Base-by-base conservation (phyloP, 257 asterid species). In the Petunia secreta region DNA sequence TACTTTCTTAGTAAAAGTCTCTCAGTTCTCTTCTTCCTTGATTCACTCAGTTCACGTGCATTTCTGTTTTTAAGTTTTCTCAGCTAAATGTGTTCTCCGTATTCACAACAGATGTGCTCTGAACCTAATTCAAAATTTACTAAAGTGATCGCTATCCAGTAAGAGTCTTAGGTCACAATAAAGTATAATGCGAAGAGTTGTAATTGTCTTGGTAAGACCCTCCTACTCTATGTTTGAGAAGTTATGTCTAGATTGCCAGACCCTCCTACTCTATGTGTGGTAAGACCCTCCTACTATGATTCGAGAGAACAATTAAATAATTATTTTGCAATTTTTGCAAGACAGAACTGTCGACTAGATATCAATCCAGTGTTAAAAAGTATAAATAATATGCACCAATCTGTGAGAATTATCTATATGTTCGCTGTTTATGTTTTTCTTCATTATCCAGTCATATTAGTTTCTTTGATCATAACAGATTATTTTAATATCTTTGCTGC, bases 321-420 rank as follows among this genome's bases (percentile, higher is more conserved):
- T 46, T 25, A 4, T 41, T 0, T 39, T 46, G 10, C 55, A 69
- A 16, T 69, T 46, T 69, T 25, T 71, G 43, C 50, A 48, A 46
- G 60, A 4, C 60, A 48, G 75, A 68, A 71, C 43, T 71, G 60
- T 39, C 60, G 48, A 71, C 43, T 48, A 0, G 40, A 48, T 25
- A 50, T 25, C 25, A 48, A 34, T 48, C 40, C 34, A 71, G 77
- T 40, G 53, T 48, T 16, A 50, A 34, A 48, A 58, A 9, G 2
- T 46, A 16, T 58, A 46, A 71, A 71, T 71, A 48, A 71, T 48
- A 15, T 46, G 77, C 77, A 71, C 60, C 0, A 6, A 48, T 46
- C 34, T 71, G 60, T 71, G 77, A 71, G 77, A 71, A 71, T 69
- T 71, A 48, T 71, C 43, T 48, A 2, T 46, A 46, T 43, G 34